Conservation (phyloP, 179 eudicot genomes). For the Beta lomatogona region DNA sequence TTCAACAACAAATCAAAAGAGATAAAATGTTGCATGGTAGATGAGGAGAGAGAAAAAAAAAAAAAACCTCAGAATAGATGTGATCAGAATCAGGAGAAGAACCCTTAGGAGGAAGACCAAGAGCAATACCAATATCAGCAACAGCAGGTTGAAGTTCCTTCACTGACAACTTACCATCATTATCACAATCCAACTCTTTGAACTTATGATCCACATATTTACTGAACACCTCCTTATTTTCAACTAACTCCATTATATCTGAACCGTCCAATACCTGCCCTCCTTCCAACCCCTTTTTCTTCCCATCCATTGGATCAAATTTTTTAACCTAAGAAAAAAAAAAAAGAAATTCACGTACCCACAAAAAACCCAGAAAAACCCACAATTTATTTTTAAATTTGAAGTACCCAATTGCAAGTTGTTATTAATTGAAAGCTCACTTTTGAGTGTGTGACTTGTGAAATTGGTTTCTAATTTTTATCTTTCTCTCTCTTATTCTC, state of each 20-base stretch:
- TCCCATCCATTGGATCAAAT: slow-evolving; percentile 25
- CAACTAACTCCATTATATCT: slow-evolving; percentile 90
- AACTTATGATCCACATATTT: slow-evolving; percentile 80
- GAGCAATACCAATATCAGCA: slow-evolving; percentile 77
- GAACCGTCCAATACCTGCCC: slow-evolving; percentile 70
- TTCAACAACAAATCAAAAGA: background rate
- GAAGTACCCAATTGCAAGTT: background rate
- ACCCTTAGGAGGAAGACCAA: slow-evolving; percentile 80
- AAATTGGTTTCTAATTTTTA: background rate
- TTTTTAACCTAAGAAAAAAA: no score
- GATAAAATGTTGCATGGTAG: background rate
- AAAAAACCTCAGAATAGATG: slow-evolving; percentile 73
- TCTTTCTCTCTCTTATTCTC: background rate
- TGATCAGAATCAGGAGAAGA: slow-evolving; percentile 69
- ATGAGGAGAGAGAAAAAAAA: background rate
- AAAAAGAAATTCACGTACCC: background rate
- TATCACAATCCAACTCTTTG: slow-evolving; percentile 57
- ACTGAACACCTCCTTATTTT: slow-evolving; percentile 54
- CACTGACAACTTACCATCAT: slow-evolving; percentile 75
- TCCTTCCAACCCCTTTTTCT: slow-evolving; percentile 28
- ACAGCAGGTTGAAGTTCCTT: slow-evolving; percentile 82
- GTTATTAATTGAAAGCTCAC: background rate
- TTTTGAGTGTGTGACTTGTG: slow-evolving; percentile 31
- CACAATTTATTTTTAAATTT: background rate
- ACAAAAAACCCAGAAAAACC: background rate